A percentile compares a stretch with the other conserved stretches of the same genome.
Evolutionary conservation across 2,329 filamentous ascomycete genomes (phyloP).

Genomic region (Pezicula radicicola): DNA sequence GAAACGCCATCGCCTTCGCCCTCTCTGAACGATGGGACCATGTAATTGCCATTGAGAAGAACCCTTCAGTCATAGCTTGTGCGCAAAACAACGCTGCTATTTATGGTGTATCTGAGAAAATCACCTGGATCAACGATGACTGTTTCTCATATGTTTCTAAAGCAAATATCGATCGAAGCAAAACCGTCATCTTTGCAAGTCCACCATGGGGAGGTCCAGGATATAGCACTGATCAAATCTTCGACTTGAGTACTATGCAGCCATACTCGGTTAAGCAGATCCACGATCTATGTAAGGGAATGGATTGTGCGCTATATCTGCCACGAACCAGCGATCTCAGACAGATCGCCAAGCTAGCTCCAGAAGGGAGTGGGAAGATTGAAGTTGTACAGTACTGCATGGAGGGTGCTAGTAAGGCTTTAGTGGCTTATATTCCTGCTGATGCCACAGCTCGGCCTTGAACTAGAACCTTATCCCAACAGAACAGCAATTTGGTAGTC

Average conservation of each 20-base stretch:
- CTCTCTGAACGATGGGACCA: constrained; percentile 73
- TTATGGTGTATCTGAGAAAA: constrained; percentile 74
- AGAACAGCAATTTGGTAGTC: no score
- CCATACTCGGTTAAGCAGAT: constrained; percentile 73
- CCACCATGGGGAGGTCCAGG: constrained; percentile 72
- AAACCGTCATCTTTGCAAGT: constrained; percentile 62
- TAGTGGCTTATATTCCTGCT: constrained; percentile 60
- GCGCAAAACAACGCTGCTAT: constrained; percentile 88
- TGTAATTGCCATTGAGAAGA: constrained; percentile 86
- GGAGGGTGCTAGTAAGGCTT: constrained; percentile 80
- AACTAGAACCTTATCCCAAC: background rate
- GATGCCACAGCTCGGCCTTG: background rate
- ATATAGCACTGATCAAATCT: constrained; percentile 66
- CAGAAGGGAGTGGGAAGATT: constrained; percentile 49
- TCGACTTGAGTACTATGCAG: constrained; percentile 82
- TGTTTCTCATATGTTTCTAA: constrained; percentile 55
- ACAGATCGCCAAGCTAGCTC: constrained; percentile 64
- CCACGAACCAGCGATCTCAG: constrained; percentile 81
- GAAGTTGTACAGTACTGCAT: constrained; percentile 89
- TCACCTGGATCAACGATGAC: constrained; percentile 85
- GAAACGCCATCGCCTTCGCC: constrained; percentile 94
- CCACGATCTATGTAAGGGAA: constrained; percentile 55
- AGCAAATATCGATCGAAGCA: constrained; percentile 15
- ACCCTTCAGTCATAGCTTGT: constrained; percentile 77
- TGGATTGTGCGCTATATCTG: constrained; percentile 72